Conservation (phyloP, 306 rosid genomes). For the Mimosa bimucronata region DNA sequence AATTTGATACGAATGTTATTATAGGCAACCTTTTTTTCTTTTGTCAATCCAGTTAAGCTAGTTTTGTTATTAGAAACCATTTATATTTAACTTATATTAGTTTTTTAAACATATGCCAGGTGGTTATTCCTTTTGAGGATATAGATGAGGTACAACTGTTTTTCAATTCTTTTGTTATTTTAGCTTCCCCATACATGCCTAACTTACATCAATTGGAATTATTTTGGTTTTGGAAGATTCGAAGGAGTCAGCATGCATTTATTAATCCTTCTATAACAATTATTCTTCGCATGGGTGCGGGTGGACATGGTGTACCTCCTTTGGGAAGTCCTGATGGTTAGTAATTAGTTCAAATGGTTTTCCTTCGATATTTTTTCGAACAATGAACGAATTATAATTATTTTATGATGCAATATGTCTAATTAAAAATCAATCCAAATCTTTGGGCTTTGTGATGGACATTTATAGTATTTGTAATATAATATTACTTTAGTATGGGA, state of each 20-base stretch:
- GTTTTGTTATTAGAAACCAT: constrained; percentile 15
- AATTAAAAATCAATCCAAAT: constrained; percentile 7
- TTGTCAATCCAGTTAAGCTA: background rate
- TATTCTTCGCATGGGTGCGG: constrained; percentile 97
- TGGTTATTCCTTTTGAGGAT: constrained; percentile 81
- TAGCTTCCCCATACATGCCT: constrained; percentile 18
- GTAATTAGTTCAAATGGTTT: constrained; percentile 45
- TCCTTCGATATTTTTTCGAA: constrained; percentile 10
- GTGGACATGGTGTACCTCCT: constrained; percentile 99
- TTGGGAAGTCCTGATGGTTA: constrained; percentile 99
- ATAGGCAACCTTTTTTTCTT: background rate
- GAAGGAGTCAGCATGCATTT: constrained; percentile 97
- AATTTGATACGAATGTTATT: background rate
- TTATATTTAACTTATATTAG: background rate
- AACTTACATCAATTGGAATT: constrained; percentile 36
- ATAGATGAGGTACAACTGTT: constrained; percentile 79
- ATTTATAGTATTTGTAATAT: background rate
- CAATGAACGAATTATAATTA: constrained; percentile 3
- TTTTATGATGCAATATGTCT: constrained; percentile 18
- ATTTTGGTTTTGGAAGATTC: constrained; percentile 58
- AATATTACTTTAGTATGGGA: constrained; percentile 1
- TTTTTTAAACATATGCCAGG: constrained; percentile 55
- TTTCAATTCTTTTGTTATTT: constrained; percentile 29
- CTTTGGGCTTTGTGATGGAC: constrained; percentile 16
- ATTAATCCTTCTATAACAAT: constrained; percentile 97